Evolutionary conservation across 1,284 basidiomycete species (phyloP), one percentile per base, ranked within the genome.

Genomic region (Irpex rosettiformis): DNA sequence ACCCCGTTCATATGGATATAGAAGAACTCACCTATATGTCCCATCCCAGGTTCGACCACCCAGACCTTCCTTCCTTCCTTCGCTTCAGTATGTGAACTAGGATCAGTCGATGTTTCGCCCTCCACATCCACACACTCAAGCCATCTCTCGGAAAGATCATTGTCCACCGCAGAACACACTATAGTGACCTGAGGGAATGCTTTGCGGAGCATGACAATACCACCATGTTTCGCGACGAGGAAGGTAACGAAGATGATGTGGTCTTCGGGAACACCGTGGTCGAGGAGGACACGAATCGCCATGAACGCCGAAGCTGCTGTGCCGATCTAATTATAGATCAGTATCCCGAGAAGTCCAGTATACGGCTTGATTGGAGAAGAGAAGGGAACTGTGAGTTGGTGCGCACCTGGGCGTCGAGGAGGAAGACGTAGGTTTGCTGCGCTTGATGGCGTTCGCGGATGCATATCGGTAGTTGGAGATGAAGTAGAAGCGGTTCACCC

Each of bases 281-380:
- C 96, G 25, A 98, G 81, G 16, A 98, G 77, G 3, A 97, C 85
- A n/a, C 96, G 88, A 58, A 99, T 91, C 0, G 94, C 92, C 96
- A 98, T 98, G 72, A 96, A 89, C 0, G 93, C 95, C 3, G 96
- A 88, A 0, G 96, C 96, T 2, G 90, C 96, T 0, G 96, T 98
- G 3, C 94, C 94, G 72, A 98, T 94, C 86, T 96, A 62, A 43
- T 40, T 10, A 51, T 27, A 45, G 22, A 2, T n/a, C 6, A 43
- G 28, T 7, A n/a, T n/a, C n/a, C n/a, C 24, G 18, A 16, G 13
- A 22, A 10, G 58, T 24, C 21, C 16, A 45, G 16, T 47, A 22
- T 7, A 30, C 25, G 45, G 27, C n/a, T 22, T 11, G 37, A 43
- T 13, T 16, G 43, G 21, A 33, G 13, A 30, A 55, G 18, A 29